Evolutionary conservation across 208 protist species (phyloP).

Genomic region (Tetramitus jugosus): DNA sequence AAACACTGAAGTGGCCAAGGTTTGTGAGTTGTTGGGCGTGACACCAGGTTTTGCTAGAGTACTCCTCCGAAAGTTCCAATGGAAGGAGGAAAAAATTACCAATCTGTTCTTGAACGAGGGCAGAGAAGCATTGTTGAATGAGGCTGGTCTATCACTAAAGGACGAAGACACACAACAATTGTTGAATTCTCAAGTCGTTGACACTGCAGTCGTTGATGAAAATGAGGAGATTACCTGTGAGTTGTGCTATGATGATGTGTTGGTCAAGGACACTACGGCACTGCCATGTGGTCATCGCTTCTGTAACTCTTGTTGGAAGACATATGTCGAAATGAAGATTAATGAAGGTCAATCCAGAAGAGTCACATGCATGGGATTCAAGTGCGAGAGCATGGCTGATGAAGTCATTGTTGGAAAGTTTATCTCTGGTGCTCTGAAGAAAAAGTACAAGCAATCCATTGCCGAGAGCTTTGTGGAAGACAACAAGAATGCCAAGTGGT

Average conservation of each 20-base stretch:
- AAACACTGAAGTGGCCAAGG: background rate
- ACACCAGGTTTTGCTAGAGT: background rate
- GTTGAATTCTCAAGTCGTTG: background rate
- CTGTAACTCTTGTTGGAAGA: slow-evolving; percentile 48
- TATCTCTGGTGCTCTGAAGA: slow-evolving; percentile 22
- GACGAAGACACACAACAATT: background rate
- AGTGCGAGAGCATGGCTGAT: slow-evolving; percentile 33
- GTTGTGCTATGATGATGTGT: slow-evolving; percentile 49
- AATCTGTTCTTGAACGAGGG: background rate
- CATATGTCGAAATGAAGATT: slow-evolving; percentile 46
- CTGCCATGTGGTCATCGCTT: slow-evolving; percentile 50
- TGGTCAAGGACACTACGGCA: slow-evolving; percentile 30
- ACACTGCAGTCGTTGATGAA: background rate
- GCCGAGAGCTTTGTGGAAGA: slow-evolving; percentile 52
- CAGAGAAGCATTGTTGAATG: background rate
- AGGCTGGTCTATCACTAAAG: background rate
- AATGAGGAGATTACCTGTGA: background rate
- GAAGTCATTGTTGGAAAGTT: slow-evolving; percentile 43
- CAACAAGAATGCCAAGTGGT: slow-evolving; percentile 61
- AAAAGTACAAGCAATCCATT: slow-evolving; percentile 41
- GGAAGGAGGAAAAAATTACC: background rate
- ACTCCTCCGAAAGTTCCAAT: background rate
- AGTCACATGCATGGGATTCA: background rate
- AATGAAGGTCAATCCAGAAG: slow-evolving; percentile 30
- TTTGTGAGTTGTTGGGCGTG: background rate